Evolutionary conservation across 495 filamentous ascomycete species (phyloP), one percentile per base, ranked within the genome.

Genomic region (Articulospora tetracladia): DNA sequence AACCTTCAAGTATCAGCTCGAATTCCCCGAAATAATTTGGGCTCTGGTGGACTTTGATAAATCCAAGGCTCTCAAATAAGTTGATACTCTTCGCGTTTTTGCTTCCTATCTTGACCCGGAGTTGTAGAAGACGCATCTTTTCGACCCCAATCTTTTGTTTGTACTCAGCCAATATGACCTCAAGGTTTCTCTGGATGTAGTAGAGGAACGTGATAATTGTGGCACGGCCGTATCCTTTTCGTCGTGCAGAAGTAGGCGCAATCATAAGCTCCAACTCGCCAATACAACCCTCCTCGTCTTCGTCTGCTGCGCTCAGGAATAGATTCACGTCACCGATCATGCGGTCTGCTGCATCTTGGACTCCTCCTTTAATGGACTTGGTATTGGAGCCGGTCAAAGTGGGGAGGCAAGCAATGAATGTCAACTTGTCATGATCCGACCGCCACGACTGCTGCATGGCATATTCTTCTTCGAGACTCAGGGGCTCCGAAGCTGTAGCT

Each of bases 191-290:
- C 1, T 73, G 53, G 17, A 96, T 71, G 70, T 88, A 96, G 58
- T 73, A 60, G 60, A 96, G 58, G 64, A 97, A 92, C 0, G 83
- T 69, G 20, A 83, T 57, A n/a, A 94, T 74, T 3, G 85, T 79
- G 0, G 83, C 83, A 44, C 81, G 72, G 0, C 92, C 92, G 20
- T 84, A 76, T 0, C 92, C 92, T 12, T 72, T 72, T 0, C 88
- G 73, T 53, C 86, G 87, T 19, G 82, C 74, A 1, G 63, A 50
- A 20, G 76, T 74, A 13, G 74, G 70, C 1, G 92, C 92, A 55
- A 97, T 88, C 92, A 97, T 97, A 59, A 97, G 80, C 74, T 96
- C 91, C 44, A 97, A 69, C 61, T 96, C 92, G 20, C 89, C 92
- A 22, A 87, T 69, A 36, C 85, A 69, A 15, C 71, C 61, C n/a